Conservation (phyloP, 257 asterid genomes). For the Lycium ferocissimum region DNA sequence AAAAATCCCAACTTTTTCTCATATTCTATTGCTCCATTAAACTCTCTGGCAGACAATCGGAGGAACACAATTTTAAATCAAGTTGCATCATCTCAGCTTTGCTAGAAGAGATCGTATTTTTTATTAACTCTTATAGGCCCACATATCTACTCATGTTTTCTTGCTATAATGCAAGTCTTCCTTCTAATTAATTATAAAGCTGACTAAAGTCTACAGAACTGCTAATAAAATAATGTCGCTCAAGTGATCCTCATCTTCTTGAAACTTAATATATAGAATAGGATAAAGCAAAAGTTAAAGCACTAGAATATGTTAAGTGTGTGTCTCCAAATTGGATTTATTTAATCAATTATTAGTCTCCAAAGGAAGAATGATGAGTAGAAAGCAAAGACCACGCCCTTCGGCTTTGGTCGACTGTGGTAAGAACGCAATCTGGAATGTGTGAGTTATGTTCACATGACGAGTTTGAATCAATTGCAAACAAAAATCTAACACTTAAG, state of each 20-base stretch:
- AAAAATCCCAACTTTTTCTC: conserved; percentile 46
- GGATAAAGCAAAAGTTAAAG: conserved; percentile 25
- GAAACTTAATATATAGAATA: neutral
- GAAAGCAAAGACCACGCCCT: neutral
- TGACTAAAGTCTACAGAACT: conserved; percentile 13
- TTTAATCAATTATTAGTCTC: neutral
- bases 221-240: conserved; percentile 3
- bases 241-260: conserved; percentile 25
- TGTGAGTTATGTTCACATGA: neutral
- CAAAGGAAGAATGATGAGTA: neutral
- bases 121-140: conserved; percentile 47
- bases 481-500: neutral
- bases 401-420: neutral
- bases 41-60: conserved; percentile 19
- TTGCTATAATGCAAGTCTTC: conserved; percentile 46
- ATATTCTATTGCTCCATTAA: conserved; percentile 37
- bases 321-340: neutral
- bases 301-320: conserved; percentile 1
- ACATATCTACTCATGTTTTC: conserved; percentile 58
- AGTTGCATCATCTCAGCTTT: conserved; percentile 32
- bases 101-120: conserved; percentile 27
- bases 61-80: conserved; percentile 38
- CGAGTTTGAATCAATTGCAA: too few relatives aligned
- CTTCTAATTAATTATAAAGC: neutral
- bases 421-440: neutral